These are phyloP conservation scores for Capsicum rhomboideum DNA, from an alignment of 257 asterid species.

Conservation along the genomic window DNA sequence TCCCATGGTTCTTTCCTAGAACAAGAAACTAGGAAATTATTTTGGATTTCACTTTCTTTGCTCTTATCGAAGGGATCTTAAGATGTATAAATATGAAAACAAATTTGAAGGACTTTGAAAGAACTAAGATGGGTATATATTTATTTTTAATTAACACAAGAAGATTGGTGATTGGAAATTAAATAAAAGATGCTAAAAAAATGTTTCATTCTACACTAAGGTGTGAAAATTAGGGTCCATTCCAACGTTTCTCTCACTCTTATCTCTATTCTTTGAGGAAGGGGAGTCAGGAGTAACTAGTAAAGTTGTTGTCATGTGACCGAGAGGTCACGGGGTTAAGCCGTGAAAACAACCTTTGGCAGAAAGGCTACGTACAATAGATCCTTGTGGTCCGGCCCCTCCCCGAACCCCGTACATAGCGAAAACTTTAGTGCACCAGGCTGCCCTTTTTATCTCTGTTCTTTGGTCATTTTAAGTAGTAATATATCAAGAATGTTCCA, in stretches of 20 bases:
- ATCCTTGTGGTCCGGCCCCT: too few relatives aligned
- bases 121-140: neutral
- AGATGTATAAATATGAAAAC: constrained; percentile 9
- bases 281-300: too few relatives aligned
- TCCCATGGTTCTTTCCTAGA: constrained; percentile 18
- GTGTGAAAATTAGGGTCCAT: constrained; percentile 8
- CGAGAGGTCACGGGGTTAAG: too few relatives aligned
- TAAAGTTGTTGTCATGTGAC: too few relatives aligned
- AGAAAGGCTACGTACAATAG: too few relatives aligned
- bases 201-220: constrained; percentile 14
- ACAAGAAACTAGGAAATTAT: constrained; percentile 9
- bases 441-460: too few relatives aligned
- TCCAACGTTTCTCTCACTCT: too few relatives aligned
- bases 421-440: too few relatives aligned
- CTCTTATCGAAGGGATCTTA: constrained; percentile 11
- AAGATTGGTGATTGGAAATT: neutral
- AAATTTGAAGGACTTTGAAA: neutral
- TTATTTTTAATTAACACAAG: neutral
- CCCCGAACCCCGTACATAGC: too few relatives aligned
- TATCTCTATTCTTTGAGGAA: neutral
- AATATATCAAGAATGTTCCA: constrained; percentile 18
- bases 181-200: constrained; percentile 31
- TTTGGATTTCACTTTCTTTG: constrained; percentile 2
- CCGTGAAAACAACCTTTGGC: too few relatives aligned
- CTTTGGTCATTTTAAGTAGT: neutral